These are phyloP conservation scores for Mycena vulgaris DNA, from an alignment of 768 basidiomycete species.

Conservation along the genomic window DNA sequence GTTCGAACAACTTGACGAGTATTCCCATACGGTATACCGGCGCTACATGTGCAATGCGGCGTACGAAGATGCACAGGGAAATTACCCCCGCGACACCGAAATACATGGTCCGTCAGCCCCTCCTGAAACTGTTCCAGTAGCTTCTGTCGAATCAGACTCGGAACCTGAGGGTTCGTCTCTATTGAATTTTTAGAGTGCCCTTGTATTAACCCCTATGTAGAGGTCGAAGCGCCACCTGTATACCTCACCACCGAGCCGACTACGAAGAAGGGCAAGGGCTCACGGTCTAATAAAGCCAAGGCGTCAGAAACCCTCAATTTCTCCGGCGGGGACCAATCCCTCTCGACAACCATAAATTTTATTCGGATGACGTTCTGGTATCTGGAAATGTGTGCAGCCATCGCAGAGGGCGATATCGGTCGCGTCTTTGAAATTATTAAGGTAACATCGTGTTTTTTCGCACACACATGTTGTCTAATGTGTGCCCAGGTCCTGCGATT, in stretches of 20 bases:
- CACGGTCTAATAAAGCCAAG: background rate
- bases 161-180: no score
- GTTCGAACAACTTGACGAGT: conserved; percentile 2
- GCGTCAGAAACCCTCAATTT: conserved; percentile 13
- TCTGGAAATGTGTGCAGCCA: conserved; percentile 15
- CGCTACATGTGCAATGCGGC: conserved; percentile 26
- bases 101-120: conserved; percentile 11
- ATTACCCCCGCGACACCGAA: background rate
- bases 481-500: conserved; percentile 25
- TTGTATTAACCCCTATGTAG: no score
- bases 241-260: no score
- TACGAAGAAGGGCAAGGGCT: background rate
- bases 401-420: conserved; percentile 24
- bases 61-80: conserved; percentile 15
- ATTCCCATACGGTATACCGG: conserved; percentile 4
- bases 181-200: no score
- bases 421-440: conserved; percentile 20
- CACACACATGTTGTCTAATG: background rate
- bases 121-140: no score
- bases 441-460: background rate
- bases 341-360: background rate
- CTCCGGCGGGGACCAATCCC: background rate
- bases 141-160: background rate
- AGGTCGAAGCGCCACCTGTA: no score
- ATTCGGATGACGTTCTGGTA: conserved; percentile 26